phyloP scores from a whole-genome alignment of 768 basidiomycete genomes.

The Suillus luteus region DNA sequence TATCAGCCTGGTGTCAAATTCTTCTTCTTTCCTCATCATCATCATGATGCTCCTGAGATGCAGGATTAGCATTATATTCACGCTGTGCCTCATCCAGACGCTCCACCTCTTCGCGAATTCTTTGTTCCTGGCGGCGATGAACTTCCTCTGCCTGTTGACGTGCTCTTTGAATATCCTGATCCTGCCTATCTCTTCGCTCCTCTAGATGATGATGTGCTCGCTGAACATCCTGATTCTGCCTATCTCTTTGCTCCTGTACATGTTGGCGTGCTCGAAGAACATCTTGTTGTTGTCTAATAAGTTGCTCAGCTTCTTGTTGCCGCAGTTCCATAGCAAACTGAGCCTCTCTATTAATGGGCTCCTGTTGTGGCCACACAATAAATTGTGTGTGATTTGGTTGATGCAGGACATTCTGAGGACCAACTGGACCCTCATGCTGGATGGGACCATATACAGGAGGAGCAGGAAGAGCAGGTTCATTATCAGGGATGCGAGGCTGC shows the following conservation, averaged over 20 bases:
- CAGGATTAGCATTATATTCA: not conserved
- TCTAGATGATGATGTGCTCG: too few relatives aligned
- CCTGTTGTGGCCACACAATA: not conserved
- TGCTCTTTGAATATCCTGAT: not conserved
- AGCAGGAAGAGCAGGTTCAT: not conserved
- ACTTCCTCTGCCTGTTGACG: not conserved
- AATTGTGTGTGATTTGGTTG: not conserved
- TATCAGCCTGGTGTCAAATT: too few relatives aligned
- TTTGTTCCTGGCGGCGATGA: not conserved
- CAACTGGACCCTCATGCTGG: too few relatives aligned
- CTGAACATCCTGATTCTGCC: too few relatives aligned
- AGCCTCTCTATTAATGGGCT: too few relatives aligned
- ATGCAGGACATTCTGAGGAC: too few relatives aligned
- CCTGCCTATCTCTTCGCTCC: too few relatives aligned
- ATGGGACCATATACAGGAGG: not conserved
- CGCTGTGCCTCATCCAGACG: not conserved
- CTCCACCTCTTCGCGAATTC: not conserved
- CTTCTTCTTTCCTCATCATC: constrained; percentile 2
- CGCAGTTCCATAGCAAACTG: too few relatives aligned
- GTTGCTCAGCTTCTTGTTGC: too few relatives aligned
- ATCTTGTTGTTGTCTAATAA: too few relatives aligned
- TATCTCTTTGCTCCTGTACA: too few relatives aligned
- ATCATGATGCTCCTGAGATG: not conserved
- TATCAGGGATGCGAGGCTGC: not conserved
- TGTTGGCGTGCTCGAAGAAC: too few relatives aligned